Conservation (phyloP, 1,139 yeast genomes). For the Meyerozyma elateridarum region DNA sequence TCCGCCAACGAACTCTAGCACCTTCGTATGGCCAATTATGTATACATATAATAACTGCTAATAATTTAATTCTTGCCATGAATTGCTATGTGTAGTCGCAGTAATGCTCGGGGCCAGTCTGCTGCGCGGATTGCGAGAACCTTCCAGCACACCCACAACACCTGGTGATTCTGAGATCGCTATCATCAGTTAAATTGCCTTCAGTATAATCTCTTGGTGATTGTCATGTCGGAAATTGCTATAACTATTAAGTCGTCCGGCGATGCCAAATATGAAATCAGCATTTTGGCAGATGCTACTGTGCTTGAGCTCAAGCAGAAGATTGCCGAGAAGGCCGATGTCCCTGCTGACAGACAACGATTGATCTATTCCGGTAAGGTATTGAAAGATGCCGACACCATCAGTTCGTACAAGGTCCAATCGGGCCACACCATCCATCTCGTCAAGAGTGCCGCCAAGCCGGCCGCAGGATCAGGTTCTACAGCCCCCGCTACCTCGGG, state of each 20-base stretch:
- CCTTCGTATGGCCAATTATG: too few species aligned
- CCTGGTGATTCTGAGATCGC: too few species aligned
- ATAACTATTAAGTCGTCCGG: constrained; percentile 56
- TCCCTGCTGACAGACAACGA: constrained; percentile 75
- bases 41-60: too few species aligned
- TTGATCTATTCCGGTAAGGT: constrained; percentile 93
- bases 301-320: constrained; percentile 65
- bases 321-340: constrained; percentile 54
- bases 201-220: too few species aligned
- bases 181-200: too few species aligned
- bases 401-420: constrained; percentile 74
- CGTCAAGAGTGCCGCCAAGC: constrained; percentile 60
- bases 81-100: too few species aligned
- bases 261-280: constrained; percentile 71
- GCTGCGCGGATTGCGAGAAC: too few species aligned
- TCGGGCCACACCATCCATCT: constrained; percentile 84
- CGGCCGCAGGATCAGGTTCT: constrained; percentile 19
- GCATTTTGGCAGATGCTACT: constrained; percentile 49
- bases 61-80: too few species aligned
- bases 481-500: constrained; percentile 16
- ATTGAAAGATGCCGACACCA: constrained; percentile 73
- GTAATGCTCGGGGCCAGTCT: too few species aligned
- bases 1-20: too few species aligned
- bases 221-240: constrained; percentile 19
- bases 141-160: too few species aligned